Percentiles rank a stretch among this genome's conserved stretches.
phyloP scores from a whole-genome alignment of 345 rosid species.

The Fremontodendron californicum region DNA sequence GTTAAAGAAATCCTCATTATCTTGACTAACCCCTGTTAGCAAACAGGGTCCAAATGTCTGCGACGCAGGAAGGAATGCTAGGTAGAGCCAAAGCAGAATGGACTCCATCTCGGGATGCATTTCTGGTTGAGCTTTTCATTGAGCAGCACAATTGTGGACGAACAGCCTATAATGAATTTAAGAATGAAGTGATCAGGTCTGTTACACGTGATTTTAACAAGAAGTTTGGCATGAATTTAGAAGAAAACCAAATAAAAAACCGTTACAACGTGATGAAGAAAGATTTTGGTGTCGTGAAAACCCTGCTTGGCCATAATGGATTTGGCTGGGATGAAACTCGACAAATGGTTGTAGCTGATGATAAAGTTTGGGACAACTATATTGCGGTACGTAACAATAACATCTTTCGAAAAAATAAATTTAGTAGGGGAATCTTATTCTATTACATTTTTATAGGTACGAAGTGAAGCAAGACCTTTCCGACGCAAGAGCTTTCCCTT shows the following conservation, averaged over 20 bases:
- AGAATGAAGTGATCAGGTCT: slow-evolving; percentile 31
- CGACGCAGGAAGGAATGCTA: slow-evolving; percentile 25
- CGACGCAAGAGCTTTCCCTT: slow-evolving; percentile 37
- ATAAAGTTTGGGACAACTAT: slow-evolving; percentile 37
- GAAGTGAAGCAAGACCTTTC: slow-evolving; percentile 39
- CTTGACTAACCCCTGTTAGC: neutral
- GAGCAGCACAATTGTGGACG: slow-evolving; percentile 34
- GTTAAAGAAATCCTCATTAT: neutral
- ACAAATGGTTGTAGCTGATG: slow-evolving; percentile 39
- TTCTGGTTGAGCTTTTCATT: slow-evolving; percentile 33
- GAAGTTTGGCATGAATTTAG: slow-evolving; percentile 29
- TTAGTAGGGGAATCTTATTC: neutral
- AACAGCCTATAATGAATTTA: slow-evolving; percentile 29
- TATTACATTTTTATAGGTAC: slow-evolving; percentile 14
- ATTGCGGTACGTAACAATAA: slow-evolving; percentile 21
- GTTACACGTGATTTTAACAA: slow-evolving; percentile 29
- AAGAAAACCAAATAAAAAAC: slow-evolving; percentile 40
- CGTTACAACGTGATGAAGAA: slow-evolving; percentile 41
- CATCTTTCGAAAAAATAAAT: neutral
- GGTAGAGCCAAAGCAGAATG: slow-evolving; percentile 17
- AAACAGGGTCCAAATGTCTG: slow-evolving; percentile 15
- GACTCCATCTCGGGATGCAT: slow-evolving; percentile 5
- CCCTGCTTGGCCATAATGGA: slow-evolving; percentile 23
- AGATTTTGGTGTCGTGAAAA: slow-evolving; percentile 35
- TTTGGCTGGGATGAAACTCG: slow-evolving; percentile 39